Percentiles rank a stretch among this genome's conserved stretches.
Conservation (phyloP, 306 rosid species). For the Fagus sylvatica region DNA sequence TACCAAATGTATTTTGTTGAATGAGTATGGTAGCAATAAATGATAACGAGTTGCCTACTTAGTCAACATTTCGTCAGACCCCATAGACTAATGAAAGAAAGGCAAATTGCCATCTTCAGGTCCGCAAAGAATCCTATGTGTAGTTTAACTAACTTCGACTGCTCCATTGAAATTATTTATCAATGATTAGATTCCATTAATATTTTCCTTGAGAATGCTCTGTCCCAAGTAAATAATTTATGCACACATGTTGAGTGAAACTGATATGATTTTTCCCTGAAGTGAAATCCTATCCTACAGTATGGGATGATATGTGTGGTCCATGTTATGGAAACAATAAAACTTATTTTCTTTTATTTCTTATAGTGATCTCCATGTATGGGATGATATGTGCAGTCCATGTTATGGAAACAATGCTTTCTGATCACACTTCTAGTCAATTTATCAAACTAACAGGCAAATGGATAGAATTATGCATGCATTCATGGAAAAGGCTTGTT, state of each 20-base stretch:
- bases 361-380: neutral
- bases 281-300: neutral
- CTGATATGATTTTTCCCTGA: neutral
- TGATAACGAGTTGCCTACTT: neutral
- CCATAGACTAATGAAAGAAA: neutral
- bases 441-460: neutral
- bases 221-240: neutral
- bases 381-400: neutral
- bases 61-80: conserved; percentile 2
- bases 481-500: neutral
- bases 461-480: neutral
- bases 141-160: neutral
- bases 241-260: too few species aligned
- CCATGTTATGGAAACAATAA: neutral
- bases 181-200: neutral
- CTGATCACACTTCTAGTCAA: neutral
- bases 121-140: neutral
- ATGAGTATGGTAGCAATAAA: neutral
- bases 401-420: neutral
- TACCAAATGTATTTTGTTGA: conserved; percentile 4
- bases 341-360: neutral
- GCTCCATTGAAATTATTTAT: neutral
- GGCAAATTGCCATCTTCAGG: neutral
- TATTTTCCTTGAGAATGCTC: neutral
- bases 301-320: too few species aligned